Evolutionary conservation across 1,284 basidiomycete species (phyloP).

Genomic region (Tausonia pullulans): DNA sequence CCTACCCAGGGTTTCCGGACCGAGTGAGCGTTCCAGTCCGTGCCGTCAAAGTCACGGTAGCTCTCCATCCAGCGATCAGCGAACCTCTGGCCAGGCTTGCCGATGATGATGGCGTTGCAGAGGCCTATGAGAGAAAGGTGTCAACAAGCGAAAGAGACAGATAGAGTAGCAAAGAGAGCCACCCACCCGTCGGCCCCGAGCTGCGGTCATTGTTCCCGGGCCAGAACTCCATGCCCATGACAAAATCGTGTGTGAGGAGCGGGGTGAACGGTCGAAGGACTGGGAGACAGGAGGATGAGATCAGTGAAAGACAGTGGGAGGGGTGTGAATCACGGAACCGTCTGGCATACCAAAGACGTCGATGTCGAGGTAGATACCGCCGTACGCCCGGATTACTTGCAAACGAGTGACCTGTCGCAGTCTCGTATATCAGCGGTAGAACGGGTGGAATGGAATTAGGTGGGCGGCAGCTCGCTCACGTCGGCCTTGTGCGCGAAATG

Average conservation of each 20-base stretch:
- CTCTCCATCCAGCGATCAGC: conserved; percentile 34
- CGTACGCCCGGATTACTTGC: conserved; percentile 18
- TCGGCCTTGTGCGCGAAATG: conserved; percentile 37
- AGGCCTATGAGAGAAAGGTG: conserved; percentile 19
- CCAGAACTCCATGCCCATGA: conserved; percentile 38
- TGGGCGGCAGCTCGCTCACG: conserved; percentile 11
- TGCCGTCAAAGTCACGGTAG: conserved; percentile 36
- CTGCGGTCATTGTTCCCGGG: conserved; percentile 25
- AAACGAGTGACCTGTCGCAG: conserved; percentile 22
- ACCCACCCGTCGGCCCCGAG: conserved; percentile 27
- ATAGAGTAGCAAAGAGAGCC: too few relatives aligned
- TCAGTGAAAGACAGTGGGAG: too few relatives aligned
- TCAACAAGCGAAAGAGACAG: too few relatives aligned
- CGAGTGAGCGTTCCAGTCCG: conserved; percentile 36
- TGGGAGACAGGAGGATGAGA: too few relatives aligned
- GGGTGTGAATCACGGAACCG: too few relatives aligned
- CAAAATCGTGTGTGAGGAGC: conserved; percentile 31
- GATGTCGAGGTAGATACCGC: conserved; percentile 41
- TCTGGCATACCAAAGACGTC: conserved; percentile 24
- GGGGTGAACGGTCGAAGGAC: neutral
- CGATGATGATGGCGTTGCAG: conserved; percentile 40
- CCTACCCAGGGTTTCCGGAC: conserved; percentile 27
- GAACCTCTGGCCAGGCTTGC: conserved; percentile 35
- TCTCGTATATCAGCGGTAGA: too few relatives aligned
- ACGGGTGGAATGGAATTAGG: too few relatives aligned